A percentile compares a stretch with the other conserved stretches of the same genome.
Evolutionary conservation across 148 eudicot species (phyloP).

Genomic region (Rheum nobile): DNA sequence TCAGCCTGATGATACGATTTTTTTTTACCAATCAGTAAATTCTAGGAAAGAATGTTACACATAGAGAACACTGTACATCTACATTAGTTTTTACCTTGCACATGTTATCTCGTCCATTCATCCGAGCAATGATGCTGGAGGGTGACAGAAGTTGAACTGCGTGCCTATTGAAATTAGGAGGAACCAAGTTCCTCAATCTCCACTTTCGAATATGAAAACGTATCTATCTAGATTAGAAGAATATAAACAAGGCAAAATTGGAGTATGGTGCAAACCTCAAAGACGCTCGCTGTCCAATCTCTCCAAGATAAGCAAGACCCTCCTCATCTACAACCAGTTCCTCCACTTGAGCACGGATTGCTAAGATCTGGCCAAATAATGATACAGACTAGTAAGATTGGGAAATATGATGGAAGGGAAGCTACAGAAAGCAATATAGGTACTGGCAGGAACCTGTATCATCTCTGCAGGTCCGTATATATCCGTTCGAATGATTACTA

Average conservation of each 20-base stretch:
- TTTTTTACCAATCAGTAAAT: neutral
- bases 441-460: conserved; percentile 58
- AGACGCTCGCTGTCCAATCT: conserved; percentile 84
- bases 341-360: conserved; percentile 95
- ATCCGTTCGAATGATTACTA: conserved; percentile 70
- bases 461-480: conserved; percentile 94
- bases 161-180: conserved; percentile 37
- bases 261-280: conserved; percentile 38
- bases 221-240: neutral
- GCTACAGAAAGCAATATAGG: neutral
- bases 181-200: neutral
- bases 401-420: neutral
- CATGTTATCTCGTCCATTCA: conserved; percentile 87
- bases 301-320: conserved; percentile 82
- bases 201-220: neutral
- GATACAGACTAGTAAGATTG: neutral
- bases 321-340: conserved; percentile 82
- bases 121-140: conserved; percentile 69
- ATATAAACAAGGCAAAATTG: neutral
- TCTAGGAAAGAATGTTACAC: neutral
- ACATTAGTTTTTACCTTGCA: conserved; percentile 63
- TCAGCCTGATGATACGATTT: conserved; percentile 41
- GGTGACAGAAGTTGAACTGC: conserved; percentile 92
- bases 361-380: conserved; percentile 53
- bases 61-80: neutral